Evolutionary conservation across 2,329 filamentous ascomycete genomes (phyloP).

Genomic region (Dothistroma pini): DNA sequence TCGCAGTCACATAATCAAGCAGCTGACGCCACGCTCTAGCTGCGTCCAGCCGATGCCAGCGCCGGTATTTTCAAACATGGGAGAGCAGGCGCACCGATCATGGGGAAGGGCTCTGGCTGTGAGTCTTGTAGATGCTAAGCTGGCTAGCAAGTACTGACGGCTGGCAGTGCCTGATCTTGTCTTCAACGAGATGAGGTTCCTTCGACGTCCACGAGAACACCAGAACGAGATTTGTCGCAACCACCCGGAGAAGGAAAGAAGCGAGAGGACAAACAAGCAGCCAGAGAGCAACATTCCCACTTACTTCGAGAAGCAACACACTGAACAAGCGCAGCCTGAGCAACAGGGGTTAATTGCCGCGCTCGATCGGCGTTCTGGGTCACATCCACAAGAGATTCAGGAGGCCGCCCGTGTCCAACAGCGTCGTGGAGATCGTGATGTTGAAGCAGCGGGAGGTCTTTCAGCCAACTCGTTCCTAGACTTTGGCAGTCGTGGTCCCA

Average conservation of each 20-base stretch:
- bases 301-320: constrained; percentile 38
- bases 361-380: constrained; percentile 3
- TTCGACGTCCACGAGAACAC: constrained; percentile 37
- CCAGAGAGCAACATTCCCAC: constrained; percentile 44
- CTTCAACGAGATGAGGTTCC: constrained; percentile 51
- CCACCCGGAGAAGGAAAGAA: constrained; percentile 31
- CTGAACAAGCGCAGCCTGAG: not conserved
- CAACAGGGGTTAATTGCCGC: not conserved
- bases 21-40: constrained; percentile 29
- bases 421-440: not conserved
- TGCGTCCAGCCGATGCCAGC: constrained; percentile 39
- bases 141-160: constrained; percentile 23
- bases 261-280: constrained; percentile 33
- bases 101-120: constrained; percentile 38
- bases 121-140: constrained; percentile 28
- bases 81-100: constrained; percentile 44
- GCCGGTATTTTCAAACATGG: constrained; percentile 50
- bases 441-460: constrained; percentile 30
- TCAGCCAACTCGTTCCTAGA: constrained; percentile 38
- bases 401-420: not conserved
- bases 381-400: not conserved
- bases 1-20: not conserved
- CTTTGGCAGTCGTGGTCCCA: constrained; percentile 36
- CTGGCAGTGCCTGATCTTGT: constrained; percentile 50
- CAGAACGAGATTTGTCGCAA: constrained; percentile 24